A percentile compares a stretch with the other conserved stretches of the same genome.
Evolutionary conservation across 2,329 filamentous ascomycete genomes (phyloP).

Genomic region (Hawksworthiomyces lignivorus): DNA sequence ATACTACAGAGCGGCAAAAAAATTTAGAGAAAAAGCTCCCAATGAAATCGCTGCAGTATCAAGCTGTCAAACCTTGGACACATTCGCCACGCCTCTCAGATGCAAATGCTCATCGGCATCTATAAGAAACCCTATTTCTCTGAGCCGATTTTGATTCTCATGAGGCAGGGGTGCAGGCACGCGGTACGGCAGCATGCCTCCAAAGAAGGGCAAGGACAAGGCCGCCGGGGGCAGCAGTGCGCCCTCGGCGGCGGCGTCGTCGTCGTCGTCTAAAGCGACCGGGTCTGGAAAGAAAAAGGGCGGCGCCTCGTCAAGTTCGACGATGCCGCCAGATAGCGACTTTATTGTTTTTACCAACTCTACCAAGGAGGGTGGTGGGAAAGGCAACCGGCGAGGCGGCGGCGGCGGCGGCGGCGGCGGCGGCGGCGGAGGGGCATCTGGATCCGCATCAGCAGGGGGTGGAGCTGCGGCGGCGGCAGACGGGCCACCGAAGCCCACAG

Average conservation of each 20-base stretch:
- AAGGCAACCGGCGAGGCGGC: constrained; percentile 25
- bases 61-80: too few relatives aligned
- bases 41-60: too few relatives aligned
- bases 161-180: too few relatives aligned
- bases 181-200: constrained; percentile 13
- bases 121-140: too few relatives aligned
- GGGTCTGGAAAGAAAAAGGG: constrained; percentile 11
- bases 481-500: constrained; percentile 52
- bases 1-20: too few relatives aligned
- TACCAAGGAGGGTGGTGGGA: constrained; percentile 40
- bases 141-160: too few relatives aligned
- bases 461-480: constrained; percentile 1
- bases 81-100: too few relatives aligned
- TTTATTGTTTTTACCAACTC: constrained; percentile 51
- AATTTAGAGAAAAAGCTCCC: too few relatives aligned
- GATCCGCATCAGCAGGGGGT: background rate
- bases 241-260: constrained; percentile 1
- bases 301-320: constrained; percentile 13
- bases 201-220: constrained; percentile 11
- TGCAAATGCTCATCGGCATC: too few relatives aligned
- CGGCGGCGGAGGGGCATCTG: constrained; percentile 18
- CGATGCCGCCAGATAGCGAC: constrained; percentile 37
- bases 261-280: background rate
- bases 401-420: background rate
- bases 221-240: constrained; percentile 4